Evolutionary conservation across 1,284 basidiomycete genomes (phyloP).

Genomic region (Malassezia cuniculi): DNA sequence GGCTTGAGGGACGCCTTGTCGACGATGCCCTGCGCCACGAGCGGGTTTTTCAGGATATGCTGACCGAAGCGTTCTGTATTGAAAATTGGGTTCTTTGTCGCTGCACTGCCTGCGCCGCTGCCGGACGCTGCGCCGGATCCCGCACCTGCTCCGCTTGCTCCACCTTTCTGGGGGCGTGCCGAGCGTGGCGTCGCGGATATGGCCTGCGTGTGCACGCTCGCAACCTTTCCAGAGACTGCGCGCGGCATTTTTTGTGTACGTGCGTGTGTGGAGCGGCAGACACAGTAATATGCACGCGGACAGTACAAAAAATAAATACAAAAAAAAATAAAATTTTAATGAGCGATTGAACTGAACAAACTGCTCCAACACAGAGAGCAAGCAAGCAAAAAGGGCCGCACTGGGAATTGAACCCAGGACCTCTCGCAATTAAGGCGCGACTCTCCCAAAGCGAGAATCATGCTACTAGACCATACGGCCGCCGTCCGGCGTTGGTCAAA

Average conservation of each 20-base stretch:
- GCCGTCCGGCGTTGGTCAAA: neutral
- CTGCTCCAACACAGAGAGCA: constrained; percentile 1
- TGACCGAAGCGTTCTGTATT: constrained; percentile 90
- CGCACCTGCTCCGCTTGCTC: constrained; percentile 13
- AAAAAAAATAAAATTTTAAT: neutral
- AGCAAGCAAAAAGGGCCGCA: constrained; percentile 12
- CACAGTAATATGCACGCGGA: too few relatives aligned
- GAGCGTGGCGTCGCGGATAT: constrained; percentile 49
- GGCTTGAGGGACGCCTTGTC: constrained; percentile 77
- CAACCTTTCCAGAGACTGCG: constrained; percentile 71
- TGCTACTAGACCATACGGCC: constrained; percentile 20
- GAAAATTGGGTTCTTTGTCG: constrained; percentile 44
- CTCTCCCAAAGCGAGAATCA: constrained; percentile 19
- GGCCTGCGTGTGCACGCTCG: constrained; percentile 59
- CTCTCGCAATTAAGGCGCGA: constrained; percentile 15
- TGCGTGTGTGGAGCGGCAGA: too few relatives aligned
- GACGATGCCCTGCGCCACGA: constrained; percentile 59
- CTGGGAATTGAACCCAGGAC: constrained; percentile 21
- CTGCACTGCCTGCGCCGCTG: constrained; percentile 19
- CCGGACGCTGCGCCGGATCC: too few relatives aligned
- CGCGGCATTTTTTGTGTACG: constrained; percentile 60
- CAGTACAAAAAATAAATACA: neutral
- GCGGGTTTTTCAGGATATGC: constrained; percentile 89
- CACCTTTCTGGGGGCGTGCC: constrained; percentile 35
- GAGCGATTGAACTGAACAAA: neutral